Evolutionary conservation across 2,329 filamentous ascomycete species (phyloP), one percentile per base, ranked within the genome.

Genomic region (Capronia americana): DNA sequence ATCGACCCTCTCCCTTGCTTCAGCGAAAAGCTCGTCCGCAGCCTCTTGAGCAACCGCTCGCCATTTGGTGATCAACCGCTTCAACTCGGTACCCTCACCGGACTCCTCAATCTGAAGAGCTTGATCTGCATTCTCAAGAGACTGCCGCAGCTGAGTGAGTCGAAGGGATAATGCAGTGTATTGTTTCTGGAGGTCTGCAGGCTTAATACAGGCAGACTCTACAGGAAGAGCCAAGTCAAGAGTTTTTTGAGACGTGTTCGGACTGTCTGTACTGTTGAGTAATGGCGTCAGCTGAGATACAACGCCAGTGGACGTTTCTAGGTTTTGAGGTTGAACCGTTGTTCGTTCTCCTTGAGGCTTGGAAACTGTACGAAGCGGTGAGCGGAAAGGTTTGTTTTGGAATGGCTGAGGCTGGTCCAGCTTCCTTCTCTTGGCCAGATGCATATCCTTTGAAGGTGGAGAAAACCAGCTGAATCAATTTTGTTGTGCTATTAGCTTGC

Each of bases 341-440:
- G 17, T n/a, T 46, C 26, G 46, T 48, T 56, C 28, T 32, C 24
- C 50, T 41, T 57, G 44, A 7, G 38, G 41, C 57, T 64, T 41
- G 23, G 51, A 41, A 38, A 56, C 51, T 57, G 60, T 32, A 24
- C 66, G 63, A 12, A 70, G 56, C 61, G 84, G 90, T 54, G 90
- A 92, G 70, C 89, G 88, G 79, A 92, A 92, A 0, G 90, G 90
- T 74, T 88, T 90, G 68, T 85, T 84, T 56, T 92, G 84, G 6
- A 85, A 84, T n/a, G 81, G 82, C 24, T 83, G 78, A 46, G 86
- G 83, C 53, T 84, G 79, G 65, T 88, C 83, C 69, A 90, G 79
- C 70, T 87, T 86, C 67, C 89, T 87, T 57, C 88, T 86, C 79
- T 91, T 91, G 64, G 81, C 81, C 64, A 83, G 78, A 61, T 68